Evolutionary conservation across 768 basidiomycete species (phyloP), one percentile per base, ranked within the genome.

Genomic region (Calocybe cyanea): DNA sequence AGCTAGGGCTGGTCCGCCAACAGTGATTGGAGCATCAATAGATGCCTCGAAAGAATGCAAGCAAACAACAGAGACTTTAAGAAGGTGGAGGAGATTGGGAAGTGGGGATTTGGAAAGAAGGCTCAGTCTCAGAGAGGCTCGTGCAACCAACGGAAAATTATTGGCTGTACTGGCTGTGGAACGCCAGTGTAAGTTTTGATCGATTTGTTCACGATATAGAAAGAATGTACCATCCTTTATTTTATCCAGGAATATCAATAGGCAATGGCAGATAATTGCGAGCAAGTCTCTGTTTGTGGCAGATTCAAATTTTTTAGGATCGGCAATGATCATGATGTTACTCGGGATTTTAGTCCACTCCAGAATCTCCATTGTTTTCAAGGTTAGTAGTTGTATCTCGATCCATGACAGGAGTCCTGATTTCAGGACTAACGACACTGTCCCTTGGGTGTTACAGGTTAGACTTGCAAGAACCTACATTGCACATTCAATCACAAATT

Each of bases 321-420:
- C 75, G 1, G 69, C 69, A 0, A 79, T 60, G 18, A 75, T 60
- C 28, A 83, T 50, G 37, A 87, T 67, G 51, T 87, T 87, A 48
- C 83, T 81, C 2, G 87, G 53, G 35, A 86, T 77, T 41, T 75
- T 80, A 21, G 78, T 64, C 84, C 85, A 90, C 4, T 76, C 78
- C 10, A 83, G 55, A 7, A 65, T 64, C 49, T 81, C 77, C 0
- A 61, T 64, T 14, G 53, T 48, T 20, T 54, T 59, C 4, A 63
- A 58, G 4, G 54, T 54, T 15, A 65, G 51, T 7, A 88, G 57
- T 55, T 90, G 87, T 65, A 87, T 80, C 58, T 87, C 83, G 19
- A 94, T 80, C 93, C 93, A 97, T 0, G 82, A 64, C 2, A 95
- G 65, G 7, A 94, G 69, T 1, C 79, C 76, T 0, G 84, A 82